Evolutionary conservation across 176 grass and related monocot species (phyloP).

Genomic region (Metroxylon sagu): DNA sequence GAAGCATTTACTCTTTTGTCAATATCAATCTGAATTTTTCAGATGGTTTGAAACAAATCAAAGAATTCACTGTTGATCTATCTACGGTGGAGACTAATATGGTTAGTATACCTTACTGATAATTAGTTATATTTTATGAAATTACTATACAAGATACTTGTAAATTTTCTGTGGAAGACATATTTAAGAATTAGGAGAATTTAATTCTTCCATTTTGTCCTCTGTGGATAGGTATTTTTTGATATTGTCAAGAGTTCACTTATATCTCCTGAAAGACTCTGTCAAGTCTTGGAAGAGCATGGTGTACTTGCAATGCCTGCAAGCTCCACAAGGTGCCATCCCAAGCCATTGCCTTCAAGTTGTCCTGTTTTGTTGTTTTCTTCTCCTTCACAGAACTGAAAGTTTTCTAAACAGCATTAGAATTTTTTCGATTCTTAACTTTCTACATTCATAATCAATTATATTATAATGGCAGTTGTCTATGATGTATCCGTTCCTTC

Average conservation of each 20-base stretch:
- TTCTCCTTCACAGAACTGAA: not conserved
- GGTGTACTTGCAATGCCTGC: conserved; percentile 79
- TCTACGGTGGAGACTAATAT: conserved; percentile 77
- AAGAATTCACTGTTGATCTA: conserved; percentile 46
- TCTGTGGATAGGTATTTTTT: conserved; percentile 53
- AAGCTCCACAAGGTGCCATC: conserved; percentile 50
- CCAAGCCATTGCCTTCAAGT: not conserved
- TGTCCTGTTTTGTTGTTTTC: not conserved
- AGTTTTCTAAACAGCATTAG: not conserved
- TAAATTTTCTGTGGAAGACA: no score
- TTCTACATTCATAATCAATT: no score
- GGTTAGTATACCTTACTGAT: conserved; percentile 26
- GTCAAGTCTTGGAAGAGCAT: conserved; percentile 47
- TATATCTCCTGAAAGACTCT: conserved; percentile 52
- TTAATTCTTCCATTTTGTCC: not conserved
- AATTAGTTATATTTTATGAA: no score
- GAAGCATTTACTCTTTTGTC: no score
- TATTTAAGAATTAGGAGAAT: no score
- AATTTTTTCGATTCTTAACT: no score
- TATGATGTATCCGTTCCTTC: no score
- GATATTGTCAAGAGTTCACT: conserved; percentile 37
- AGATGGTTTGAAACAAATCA: conserved; percentile 80
- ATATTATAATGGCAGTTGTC: no score
- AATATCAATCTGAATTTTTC: not conserved
- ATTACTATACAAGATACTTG: no score